Base-by-base conservation (phyloP, 768 basidiomycete genomes). In the Tephrocybe sp. region DNA sequence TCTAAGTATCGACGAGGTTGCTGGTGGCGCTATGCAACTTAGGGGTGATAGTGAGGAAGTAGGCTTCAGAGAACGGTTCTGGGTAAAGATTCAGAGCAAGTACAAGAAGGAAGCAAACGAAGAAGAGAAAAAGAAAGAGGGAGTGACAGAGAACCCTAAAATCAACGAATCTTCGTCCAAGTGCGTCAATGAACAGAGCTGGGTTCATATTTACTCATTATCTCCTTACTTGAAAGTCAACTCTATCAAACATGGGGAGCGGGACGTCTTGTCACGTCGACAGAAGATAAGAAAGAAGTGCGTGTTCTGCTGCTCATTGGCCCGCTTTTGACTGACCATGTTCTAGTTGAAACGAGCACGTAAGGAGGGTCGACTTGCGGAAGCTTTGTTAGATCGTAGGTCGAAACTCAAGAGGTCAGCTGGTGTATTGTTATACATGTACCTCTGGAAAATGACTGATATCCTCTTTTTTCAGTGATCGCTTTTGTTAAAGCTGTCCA, bases 81-180 rank as follows among this genome's bases (percentile, higher is more conserved):
- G 84, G 82, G 80, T 94, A 49, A 91, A 91, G 70, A 83, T 96
- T 15, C 93, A 97, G 70, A 83, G 76, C 69, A 91, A 91, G 62
- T 95, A 90, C 69, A 86, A 92, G 72, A 80, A 80, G 61, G 92
- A 95, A 64, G 90, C 86, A 11, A 71, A 82, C 28, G 85, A 87
- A 60, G 87, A 89, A 64, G 86, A 89, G 63, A 83, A 83, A 68
- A 85, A 80, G 64, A 82, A 82, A 56, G 82, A 85, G 37, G 82
- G 78, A 8, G 70, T 75, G 39, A 66, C 75, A 49, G 74, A 73
- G 47, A 73, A 71, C 32, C 72, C 68, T 26, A 70, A 74, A 38
- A 79, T 89, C 38, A 85, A 96, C 62, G 93, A 96, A 58, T 76
- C 78, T 4, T 71, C 76, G 44, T 74, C 87, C 28, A 92, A 92